A percentile compares a stretch with the other conserved stretches of the same genome.
phyloP scores from a whole-genome alignment of 2,329 filamentous ascomycete genomes.

The Colletotrichum godetiae region DNA sequence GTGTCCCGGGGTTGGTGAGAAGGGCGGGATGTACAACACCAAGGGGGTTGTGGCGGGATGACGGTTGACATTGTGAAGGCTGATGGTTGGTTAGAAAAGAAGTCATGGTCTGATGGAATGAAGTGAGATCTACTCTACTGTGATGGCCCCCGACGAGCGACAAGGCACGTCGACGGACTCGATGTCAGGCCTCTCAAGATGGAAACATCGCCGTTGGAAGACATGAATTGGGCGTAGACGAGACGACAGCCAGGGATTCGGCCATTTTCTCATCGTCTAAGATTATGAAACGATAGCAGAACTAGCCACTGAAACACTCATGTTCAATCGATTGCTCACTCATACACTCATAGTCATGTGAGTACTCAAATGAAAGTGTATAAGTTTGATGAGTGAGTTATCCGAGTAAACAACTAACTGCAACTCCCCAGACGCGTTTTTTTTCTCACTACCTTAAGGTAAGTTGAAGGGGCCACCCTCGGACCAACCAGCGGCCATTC shows the following conservation, averaged over 20 bases:
- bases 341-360: background rate
- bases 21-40: conserved; percentile 66
- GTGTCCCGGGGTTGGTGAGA: conserved; percentile 45
- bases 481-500: conserved; percentile 15
- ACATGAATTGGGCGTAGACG: conserved; percentile 15
- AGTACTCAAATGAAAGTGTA: background rate
- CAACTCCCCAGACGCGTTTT: conserved; percentile 8
- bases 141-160: conserved; percentile 61
- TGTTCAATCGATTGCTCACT: background rate
- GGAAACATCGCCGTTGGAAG: conserved; percentile 28
- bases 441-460: conserved; percentile 4
- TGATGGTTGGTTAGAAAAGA: conserved; percentile 43
- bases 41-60: conserved; percentile 55
- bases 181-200: conserved; percentile 37
- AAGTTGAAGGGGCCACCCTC: background rate
- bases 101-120: background rate
- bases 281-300: background rate
- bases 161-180: conserved; percentile 59
- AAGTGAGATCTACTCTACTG: conserved; percentile 58
- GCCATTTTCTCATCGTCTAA: conserved; percentile 36
- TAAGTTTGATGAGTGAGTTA: conserved; percentile 4
- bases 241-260: conserved; percentile 23
- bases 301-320: background rate
- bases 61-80: conserved; percentile 60
- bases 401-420: background rate